Base-by-base conservation (phyloP, 306 rosid genomes). In the Dryas octopetala region DNA sequence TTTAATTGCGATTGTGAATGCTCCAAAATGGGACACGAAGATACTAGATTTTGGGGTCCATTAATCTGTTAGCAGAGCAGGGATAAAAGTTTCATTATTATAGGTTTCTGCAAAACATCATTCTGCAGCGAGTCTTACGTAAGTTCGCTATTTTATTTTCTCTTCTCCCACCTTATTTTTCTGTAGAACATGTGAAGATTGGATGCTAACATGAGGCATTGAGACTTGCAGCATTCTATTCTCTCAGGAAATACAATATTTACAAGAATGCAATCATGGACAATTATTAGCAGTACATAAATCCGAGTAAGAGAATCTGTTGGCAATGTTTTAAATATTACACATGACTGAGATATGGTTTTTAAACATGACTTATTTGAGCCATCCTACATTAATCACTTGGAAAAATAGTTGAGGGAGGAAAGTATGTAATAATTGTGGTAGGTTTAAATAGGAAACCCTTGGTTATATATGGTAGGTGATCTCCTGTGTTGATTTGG, bases 21-120 rank as follows among this genome's bases (percentile, higher is more conserved):
- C 38, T 32, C 38, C 38, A 32, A 48, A 51, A 40, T 40, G 26
- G 9, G 49, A 43, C 38, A 62, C 9, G 38, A 9, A 62, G 12
- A 19, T 65, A 19, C 15, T 45, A 40, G 74, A 19, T 32, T 32
- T 32, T 32, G 38, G 38, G 3, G 38, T 32, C 38, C 38, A 64
- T 75, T 55, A 54, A 73, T 64, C 43, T 75, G 28, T 74, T 74
- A 63, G 66, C 75, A n/a, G 19, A 68, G 68, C 63, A 48, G 46
- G 75, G 58, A 8, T 49, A 23, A 69, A 17, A 74, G 7, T 7
- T 51, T 49, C 7, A 8, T 26, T 53, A 14, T 17, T 43, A 61
- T 14, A 52, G 68, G 47, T 43, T 50, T 45, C 44, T 32, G 69
- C 46, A 17, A 28, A 2, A 17, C 43, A 55, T 71, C 48, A 44